Evolutionary conservation across 345 rosid genomes (phyloP).

Genomic region (Raphanus raphanistrum): DNA sequence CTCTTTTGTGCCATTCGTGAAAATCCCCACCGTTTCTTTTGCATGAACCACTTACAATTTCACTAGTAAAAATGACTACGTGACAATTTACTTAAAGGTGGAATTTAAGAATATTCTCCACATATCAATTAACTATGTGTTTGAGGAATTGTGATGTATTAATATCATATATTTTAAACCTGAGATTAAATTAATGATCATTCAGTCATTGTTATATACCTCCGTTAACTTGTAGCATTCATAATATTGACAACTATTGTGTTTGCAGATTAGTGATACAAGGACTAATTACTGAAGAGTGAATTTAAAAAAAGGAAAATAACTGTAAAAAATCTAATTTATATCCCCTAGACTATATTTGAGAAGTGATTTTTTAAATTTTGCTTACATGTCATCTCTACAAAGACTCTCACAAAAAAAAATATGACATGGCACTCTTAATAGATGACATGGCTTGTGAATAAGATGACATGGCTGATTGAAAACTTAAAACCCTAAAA

Average conservation of each 20-base stretch:
- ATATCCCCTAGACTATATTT: too few species aligned
- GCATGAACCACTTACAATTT: conserved; percentile 33
- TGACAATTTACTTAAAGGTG: conserved; percentile 22
- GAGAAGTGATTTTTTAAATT: too few species aligned
- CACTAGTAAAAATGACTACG: conserved; percentile 7
- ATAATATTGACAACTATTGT: not conserved
- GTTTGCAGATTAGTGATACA: not conserved
- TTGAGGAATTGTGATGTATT: not conserved
- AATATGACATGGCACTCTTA: too few species aligned
- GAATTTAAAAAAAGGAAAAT: not conserved
- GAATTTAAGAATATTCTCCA: conserved; percentile 27
- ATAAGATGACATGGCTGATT: too few species aligned
- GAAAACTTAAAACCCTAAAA: too few species aligned
- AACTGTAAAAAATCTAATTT: not conserved
- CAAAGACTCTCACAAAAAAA: too few species aligned
- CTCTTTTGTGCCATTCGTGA: conserved; percentile 31
- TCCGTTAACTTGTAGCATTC: not conserved
- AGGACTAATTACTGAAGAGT: not conserved
- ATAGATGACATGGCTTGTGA: too few species aligned
- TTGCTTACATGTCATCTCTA: too few species aligned
- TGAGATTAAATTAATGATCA: not conserved
- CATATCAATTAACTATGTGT: conserved; percentile 6
- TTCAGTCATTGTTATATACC: not conserved
- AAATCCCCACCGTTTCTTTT: conserved; percentile 23
- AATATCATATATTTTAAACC: not conserved